Conservation (phyloP, 164 flowering plant species). For the Tetracentron sinense region DNA sequence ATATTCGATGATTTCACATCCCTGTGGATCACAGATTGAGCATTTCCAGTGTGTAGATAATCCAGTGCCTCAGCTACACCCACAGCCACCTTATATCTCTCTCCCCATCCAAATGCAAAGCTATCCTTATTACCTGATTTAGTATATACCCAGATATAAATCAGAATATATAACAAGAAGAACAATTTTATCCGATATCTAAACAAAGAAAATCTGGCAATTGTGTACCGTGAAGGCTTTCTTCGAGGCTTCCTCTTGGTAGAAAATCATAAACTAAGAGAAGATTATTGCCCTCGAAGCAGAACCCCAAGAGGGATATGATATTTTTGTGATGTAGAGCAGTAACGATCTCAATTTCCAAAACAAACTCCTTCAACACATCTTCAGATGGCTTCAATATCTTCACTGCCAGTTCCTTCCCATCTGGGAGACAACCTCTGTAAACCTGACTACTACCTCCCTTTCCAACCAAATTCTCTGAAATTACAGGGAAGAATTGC, state of each 20-base stretch:
- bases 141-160: neutral
- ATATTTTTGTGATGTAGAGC: slow-evolving; percentile 74
- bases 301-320: slow-evolving; percentile 78
- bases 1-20: slow-evolving; percentile 97
- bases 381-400: slow-evolving; percentile 70
- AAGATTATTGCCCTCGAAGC: slow-evolving; percentile 61
- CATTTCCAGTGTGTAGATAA: slow-evolving; percentile 56
- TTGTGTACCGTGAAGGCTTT: slow-evolving; percentile 76
- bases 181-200: neutral
- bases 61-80: slow-evolving; percentile 91
- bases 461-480: slow-evolving; percentile 85
- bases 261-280: slow-evolving; percentile 79
- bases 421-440: slow-evolving; percentile 74
- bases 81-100: slow-evolving; percentile 80
- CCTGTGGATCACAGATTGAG: slow-evolving; percentile 78
- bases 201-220: neutral
- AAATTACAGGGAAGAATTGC: slow-evolving; percentile 6
- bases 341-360: slow-evolving; percentile 81
- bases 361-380: slow-evolving; percentile 55
- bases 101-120: slow-evolving; percentile 63
- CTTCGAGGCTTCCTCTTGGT: slow-evolving; percentile 87
- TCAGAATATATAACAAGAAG: neutral
- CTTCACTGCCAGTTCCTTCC: slow-evolving; percentile 84
- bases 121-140: slow-evolving; percentile 39
- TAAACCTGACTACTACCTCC: slow-evolving; percentile 92